Conservation (phyloP, 176 grass and related monocot species). For the Raddia guianensis region DNA sequence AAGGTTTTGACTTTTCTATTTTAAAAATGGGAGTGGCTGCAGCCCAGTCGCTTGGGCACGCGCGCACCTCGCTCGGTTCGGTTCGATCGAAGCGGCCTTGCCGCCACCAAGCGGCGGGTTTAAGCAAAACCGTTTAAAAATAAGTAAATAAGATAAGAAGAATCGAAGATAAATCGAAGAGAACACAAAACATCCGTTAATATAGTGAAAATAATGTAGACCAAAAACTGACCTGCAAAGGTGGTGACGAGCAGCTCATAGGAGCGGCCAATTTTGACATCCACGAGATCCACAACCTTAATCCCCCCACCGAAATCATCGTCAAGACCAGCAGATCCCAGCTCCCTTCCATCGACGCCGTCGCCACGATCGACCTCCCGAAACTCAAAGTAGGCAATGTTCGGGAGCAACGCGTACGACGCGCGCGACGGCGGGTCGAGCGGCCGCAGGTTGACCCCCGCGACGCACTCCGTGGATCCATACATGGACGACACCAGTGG, state of each 20-base stretch:
- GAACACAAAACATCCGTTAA: no score
- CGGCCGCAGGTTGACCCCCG: slow-evolving; percentile 46
- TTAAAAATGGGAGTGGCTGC: no score
- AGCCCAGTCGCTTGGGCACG: no score
- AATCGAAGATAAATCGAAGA: no score
- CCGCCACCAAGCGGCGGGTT: no score
- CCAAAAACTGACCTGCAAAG: slow-evolving; percentile 41
- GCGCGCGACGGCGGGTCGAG: slow-evolving; percentile 32
- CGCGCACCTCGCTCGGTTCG: no score
- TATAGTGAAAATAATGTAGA: not conserved
- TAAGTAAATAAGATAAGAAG: no score
- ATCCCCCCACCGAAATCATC: not conserved
- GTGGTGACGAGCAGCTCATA: slow-evolving; percentile 58
- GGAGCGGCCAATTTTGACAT: slow-evolving; percentile 42
- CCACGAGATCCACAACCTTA: slow-evolving; percentile 51
- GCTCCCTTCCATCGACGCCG: not conserved
- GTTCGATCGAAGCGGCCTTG: no score
- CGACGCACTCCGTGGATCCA: slow-evolving; percentile 40
- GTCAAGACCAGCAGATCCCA: not conserved
- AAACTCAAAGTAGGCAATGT: slow-evolving; percentile 60
- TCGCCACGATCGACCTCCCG: not conserved
- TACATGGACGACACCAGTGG: slow-evolving; percentile 38
- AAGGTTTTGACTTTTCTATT: no score
- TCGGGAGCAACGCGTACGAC: slow-evolving; percentile 47
- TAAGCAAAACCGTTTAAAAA: no score